These are phyloP conservation scores for Purpureocillium lavendulum DNA, from an alignment of 2,329 filamentous ascomycete species.

Conservation along the genomic window DNA sequence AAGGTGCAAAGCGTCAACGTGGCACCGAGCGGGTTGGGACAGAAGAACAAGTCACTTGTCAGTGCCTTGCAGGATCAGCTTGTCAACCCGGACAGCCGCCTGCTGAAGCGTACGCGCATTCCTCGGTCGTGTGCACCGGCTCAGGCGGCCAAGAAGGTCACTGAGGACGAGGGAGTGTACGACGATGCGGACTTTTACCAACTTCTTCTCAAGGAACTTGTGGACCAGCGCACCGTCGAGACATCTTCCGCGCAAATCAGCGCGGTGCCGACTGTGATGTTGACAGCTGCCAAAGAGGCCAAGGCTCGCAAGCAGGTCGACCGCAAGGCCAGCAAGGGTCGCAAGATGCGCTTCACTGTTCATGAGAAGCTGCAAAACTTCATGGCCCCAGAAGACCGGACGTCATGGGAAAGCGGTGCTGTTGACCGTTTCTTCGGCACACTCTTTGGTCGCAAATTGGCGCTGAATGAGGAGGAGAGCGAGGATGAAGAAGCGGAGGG, in stretches of 20 bases:
- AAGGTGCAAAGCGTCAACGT: conserved; percentile 50
- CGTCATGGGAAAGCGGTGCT: conserved; percentile 71
- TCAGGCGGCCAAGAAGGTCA: conserved; percentile 50
- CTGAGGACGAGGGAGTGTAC: conserved; percentile 60
- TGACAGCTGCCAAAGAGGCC: conserved; percentile 63
- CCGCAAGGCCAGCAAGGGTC: conserved; percentile 88
- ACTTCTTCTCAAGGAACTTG: conserved; percentile 81
- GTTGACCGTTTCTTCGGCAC: conserved; percentile 71
- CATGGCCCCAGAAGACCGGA: conserved; percentile 83
- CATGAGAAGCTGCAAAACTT: conserved; percentile 98
- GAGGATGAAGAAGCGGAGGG: conserved; percentile 40
- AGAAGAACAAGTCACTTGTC: conserved; percentile 41
- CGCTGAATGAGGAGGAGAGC: conserved; percentile 50
- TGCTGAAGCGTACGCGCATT: conserved; percentile 60
- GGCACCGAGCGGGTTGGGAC: conserved; percentile 15
- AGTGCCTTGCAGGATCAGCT: conserved; percentile 63
- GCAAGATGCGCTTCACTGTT: conserved; percentile 89
- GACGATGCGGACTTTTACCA: conserved; percentile 96
- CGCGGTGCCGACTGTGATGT: conserved; percentile 46
- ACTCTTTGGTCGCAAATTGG: conserved; percentile 62
- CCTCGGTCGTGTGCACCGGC: conserved; percentile 70
- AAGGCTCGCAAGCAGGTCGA: conserved; percentile 82
- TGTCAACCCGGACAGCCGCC: conserved; percentile 49
- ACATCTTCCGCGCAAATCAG: conserved; percentile 39
- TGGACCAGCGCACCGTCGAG: conserved; percentile 77